These are phyloP conservation scores for Fistulinella prunicolor DNA, from an alignment of 768 basidiomycete genomes.

Conservation along the genomic window DNA sequence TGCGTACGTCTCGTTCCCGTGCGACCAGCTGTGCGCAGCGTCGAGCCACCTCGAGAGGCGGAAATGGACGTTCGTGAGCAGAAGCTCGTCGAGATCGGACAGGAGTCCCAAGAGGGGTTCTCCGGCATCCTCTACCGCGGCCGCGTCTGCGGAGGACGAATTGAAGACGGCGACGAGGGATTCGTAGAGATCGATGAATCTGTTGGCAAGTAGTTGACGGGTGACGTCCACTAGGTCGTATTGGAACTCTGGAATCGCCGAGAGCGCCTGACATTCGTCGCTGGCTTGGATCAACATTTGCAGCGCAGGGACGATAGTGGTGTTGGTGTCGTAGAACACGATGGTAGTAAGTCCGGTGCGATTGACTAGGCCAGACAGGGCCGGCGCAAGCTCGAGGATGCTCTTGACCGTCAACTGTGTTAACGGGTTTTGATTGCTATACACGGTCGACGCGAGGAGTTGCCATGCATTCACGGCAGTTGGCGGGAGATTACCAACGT, in stretches of 20 bases:
- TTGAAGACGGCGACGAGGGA: slow-evolving; percentile 31
- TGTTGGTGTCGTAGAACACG: slow-evolving; percentile 38
- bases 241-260: slow-evolving; percentile 31
- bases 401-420: slow-evolving; percentile 37
- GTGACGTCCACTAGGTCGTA: slow-evolving; percentile 40
- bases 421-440: slow-evolving; percentile 34
- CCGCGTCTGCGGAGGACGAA: slow-evolving; percentile 15
- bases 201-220: slow-evolving; percentile 39
- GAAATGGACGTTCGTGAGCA: slow-evolving; percentile 33
- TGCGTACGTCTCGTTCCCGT: slow-evolving; percentile 30
- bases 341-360: slow-evolving; percentile 29
- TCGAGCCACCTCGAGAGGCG: slow-evolving; percentile 37
- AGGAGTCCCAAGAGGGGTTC: slow-evolving; percentile 31
- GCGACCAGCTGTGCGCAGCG: slow-evolving; percentile 31
- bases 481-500: slow-evolving; percentile 23
- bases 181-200: slow-evolving; percentile 34
- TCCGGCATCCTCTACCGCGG: slow-evolving; percentile 22
- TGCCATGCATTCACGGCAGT: slow-evolving; percentile 34
- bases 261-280: slow-evolving; percentile 15
- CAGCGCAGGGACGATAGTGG: slow-evolving; percentile 73
- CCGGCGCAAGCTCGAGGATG: slow-evolving; percentile 37
- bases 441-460: slow-evolving; percentile 37
- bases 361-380: slow-evolving; percentile 33
- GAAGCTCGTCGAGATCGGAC: slow-evolving; percentile 33
- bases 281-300: slow-evolving; percentile 54